These are phyloP conservation scores for Tylopilus sp. DNA, from an alignment of 1,284 basidiomycete genomes.

Conservation along the genomic window DNA sequence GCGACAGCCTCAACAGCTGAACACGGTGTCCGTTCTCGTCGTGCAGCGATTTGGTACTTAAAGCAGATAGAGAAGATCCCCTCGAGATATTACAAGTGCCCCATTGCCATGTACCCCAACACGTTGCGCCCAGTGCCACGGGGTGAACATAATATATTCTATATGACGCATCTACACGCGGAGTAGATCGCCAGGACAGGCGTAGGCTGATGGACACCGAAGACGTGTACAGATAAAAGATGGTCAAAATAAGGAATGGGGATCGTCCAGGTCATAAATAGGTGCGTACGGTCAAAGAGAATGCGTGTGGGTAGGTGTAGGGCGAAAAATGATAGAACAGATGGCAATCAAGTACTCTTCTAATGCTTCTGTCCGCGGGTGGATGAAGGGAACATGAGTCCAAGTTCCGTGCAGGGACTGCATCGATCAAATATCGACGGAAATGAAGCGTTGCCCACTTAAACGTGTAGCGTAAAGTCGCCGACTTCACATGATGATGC, in stretches of 20 bases:
- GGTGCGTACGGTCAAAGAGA: conserved; percentile 2
- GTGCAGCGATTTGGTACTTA: background rate
- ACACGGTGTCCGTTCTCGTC: background rate
- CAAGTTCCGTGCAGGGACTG: background rate
- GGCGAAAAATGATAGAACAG: conserved; percentile 7
- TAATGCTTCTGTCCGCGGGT: conserved; percentile 18
- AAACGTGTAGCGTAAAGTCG: background rate
- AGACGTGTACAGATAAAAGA: background rate
- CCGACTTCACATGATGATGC: conserved; percentile 69
- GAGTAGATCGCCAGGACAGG: conserved; percentile 14
- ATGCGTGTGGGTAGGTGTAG: conserved; percentile 7
- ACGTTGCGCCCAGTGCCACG: background rate
- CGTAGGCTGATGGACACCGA: conserved; percentile 1
- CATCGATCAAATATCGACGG: conserved; percentile 1
- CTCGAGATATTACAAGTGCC: conserved; percentile 3
- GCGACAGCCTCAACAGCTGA: conserved; percentile 22
- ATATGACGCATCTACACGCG: conserved; percentile 24
- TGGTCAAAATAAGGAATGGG: conserved; percentile 12
- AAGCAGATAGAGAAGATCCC: background rate
- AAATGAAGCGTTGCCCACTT: conserved; percentile 14
- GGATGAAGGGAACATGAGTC: conserved; percentile 10
- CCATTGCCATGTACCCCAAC: conserved; percentile 1
- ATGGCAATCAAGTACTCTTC: conserved; percentile 7
- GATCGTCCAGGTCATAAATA: conserved; percentile 4
- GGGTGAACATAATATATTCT: conserved; percentile 12